Conservation (phyloP, 177 flowering plant species). For the Tripterygium wilfordii region DNA sequence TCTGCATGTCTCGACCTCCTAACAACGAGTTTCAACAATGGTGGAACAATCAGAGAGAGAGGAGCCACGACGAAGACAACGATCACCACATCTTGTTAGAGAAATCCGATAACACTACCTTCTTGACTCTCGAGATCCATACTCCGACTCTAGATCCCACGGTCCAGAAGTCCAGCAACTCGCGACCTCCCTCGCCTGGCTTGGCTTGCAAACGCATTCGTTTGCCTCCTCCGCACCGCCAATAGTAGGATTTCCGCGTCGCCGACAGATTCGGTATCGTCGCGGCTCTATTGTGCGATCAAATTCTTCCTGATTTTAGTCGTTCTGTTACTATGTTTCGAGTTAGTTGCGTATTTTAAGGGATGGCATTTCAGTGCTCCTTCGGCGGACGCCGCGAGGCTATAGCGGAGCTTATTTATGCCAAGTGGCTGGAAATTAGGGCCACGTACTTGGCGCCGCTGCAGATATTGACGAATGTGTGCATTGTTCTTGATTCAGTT, state of each 20-base stretch:
- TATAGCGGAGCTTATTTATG: slow-evolving; percentile 48
- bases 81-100: slow-evolving; percentile 13
- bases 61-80: not conserved
- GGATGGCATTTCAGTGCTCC: slow-evolving; percentile 97
- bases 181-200: slow-evolving; percentile 29
- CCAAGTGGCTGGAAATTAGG: slow-evolving; percentile 58
- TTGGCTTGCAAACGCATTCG: slow-evolving; percentile 31
- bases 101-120: slow-evolving; percentile 6
- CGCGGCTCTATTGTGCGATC: slow-evolving; percentile 52
- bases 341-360: slow-evolving; percentile 70
- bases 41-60: slow-evolving; percentile 76
- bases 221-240: slow-evolving; percentile 47
- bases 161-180: slow-evolving; percentile 52
- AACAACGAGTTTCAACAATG: slow-evolving; percentile 84
- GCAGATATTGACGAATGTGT: slow-evolving; percentile 59
- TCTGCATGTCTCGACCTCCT: slow-evolving; percentile 51
- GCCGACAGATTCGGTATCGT: slow-evolving; percentile 14
- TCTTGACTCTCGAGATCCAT: slow-evolving; percentile 34
- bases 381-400: slow-evolving; percentile 28
- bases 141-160: slow-evolving; percentile 23
- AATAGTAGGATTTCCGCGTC: slow-evolving; percentile 45
- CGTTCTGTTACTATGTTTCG: slow-evolving; percentile 45
- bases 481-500: slow-evolving; percentile 81
- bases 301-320: slow-evolving; percentile 45
- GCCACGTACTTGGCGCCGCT: slow-evolving; percentile 74